Percentiles rank a stretch among this genome's conserved stretches.
phyloP scores from a whole-genome alignment of 371 early-diverging fungal species.

The Lichtheimia hyalospora region DNA sequence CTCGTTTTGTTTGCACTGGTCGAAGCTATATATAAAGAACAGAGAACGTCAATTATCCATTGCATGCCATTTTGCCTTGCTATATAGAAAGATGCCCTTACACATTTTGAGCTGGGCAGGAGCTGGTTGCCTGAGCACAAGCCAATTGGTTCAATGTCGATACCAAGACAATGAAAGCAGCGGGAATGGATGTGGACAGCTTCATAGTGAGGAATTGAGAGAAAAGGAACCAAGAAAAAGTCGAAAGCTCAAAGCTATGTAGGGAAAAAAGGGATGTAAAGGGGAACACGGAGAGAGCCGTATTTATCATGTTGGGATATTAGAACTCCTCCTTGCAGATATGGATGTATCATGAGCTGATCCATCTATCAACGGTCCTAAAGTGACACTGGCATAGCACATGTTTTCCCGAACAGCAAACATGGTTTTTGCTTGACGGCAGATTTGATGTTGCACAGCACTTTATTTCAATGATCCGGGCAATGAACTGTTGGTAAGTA shows the following conservation, averaged over 20 bases:
- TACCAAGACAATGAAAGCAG: constrained; percentile 5
- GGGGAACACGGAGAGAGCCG: constrained; percentile 1
- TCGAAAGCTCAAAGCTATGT: constrained; percentile 2
- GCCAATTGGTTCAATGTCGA: constrained; percentile 5
- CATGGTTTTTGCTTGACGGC: too few relatives aligned
- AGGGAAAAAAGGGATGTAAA: constrained; percentile 3
- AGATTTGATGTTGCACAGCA: too few relatives aligned
- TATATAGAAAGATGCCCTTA: constrained; percentile 10
- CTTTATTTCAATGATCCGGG: too few relatives aligned
- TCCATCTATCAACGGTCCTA: too few relatives aligned
- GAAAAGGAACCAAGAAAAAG: constrained; percentile 9
- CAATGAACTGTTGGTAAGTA: too few relatives aligned
- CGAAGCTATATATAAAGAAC: constrained; percentile 22
- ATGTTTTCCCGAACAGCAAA: too few relatives aligned
- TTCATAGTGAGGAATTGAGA: constrained; percentile 8
- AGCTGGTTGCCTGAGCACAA: constrained; percentile 11
- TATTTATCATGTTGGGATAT: neutral
- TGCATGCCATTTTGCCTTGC: too few relatives aligned
- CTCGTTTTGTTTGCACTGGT: constrained; percentile 28
- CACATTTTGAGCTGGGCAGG: constrained; percentile 33
- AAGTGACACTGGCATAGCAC: too few relatives aligned
- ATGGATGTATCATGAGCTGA: neutral
- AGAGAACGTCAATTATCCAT: too few relatives aligned
- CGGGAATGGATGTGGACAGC: neutral
- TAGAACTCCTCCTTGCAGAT: constrained; percentile 3